Base-by-base conservation (phyloP, 768 basidiomycete genomes). In the Tremella fuciformis region DNA sequence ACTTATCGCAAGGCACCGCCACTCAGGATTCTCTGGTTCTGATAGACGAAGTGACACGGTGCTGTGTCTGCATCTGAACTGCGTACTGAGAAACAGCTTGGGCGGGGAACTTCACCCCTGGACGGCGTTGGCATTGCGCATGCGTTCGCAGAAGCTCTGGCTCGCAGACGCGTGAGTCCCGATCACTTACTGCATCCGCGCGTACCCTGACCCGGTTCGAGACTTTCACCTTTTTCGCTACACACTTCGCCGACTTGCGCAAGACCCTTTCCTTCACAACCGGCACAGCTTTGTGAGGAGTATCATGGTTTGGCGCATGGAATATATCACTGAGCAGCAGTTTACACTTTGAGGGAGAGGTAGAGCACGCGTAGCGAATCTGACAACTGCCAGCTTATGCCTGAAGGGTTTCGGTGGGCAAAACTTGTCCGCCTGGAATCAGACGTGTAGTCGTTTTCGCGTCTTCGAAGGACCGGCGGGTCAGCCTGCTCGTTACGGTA, bases 161-260 rank as follows among this genome's bases (percentile, higher is more conserved):
- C 97, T 65, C 79, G 79, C 50, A 78, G 82, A 48, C 88, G 88
- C 80, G 92, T 88, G 29, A 40, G 80, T 34, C 29, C 29, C 4
- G 29, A 11, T 34, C 6, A 11, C 11, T 11, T 34, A 34, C 11
- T 4, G 21, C 22, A n/a, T 29, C 9, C 18, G 15, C 26, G 9
- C 26, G 7, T 29, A 8, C 26, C 55, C 34, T 19, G 15, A 21
- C 19, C 40, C 41, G 19, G 34, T n/a, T 0, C 48, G 8, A 48
- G 25, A 81, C 85, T 11, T 89, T 88, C 65, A 87, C 88, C 1
- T 88, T 97, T 76, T 98, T 99, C 71, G 86, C 89, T 7, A 98
- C 94, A 83, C 94, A 94, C 74, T 93, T 91, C 69, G 79, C 81
- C 50, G 91, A 96, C 67, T 81, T 98, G 3, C 81, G 85, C 1